Percentiles rank a stretch among this genome's conserved stretches.
Evolutionary conservation across 164 flowering plant species (phyloP).

Genomic region (Aristolochia fimbriata): DNA sequence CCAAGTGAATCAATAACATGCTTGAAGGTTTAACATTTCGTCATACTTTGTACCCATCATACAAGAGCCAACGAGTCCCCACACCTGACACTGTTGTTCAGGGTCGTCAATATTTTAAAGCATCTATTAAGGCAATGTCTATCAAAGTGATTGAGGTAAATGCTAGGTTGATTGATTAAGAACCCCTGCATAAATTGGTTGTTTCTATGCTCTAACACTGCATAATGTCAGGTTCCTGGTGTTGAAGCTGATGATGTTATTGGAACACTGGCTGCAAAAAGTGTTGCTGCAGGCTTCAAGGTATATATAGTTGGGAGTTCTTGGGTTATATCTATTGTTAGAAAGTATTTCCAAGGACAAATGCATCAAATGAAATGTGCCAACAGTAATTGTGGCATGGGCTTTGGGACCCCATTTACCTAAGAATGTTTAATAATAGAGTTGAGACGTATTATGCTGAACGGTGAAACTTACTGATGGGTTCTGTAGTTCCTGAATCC

Average conservation of each 20-base stretch:
- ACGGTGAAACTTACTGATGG: no score
- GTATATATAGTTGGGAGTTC: slow-evolving; percentile 20
- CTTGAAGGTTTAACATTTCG: slow-evolving; percentile 77
- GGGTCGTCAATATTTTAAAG: slow-evolving; percentile 89
- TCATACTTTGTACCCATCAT: slow-evolving; percentile 75
- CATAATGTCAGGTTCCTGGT: slow-evolving; percentile 70
- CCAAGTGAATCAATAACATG: slow-evolving; percentile 2
- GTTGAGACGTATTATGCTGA: no score
- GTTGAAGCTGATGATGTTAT: slow-evolving; percentile 99
- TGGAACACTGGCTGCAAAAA: slow-evolving; percentile 79
- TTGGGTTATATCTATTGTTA: no score
- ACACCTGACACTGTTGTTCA: slow-evolving; percentile 96
- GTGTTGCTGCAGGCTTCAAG: slow-evolving; percentile 81
- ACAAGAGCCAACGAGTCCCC: slow-evolving; percentile 84
- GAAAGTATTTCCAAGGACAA: no score
- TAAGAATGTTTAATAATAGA: no score
- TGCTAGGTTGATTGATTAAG: not conserved
- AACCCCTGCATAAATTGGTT: not conserved
- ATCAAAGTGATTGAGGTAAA: slow-evolving; percentile 88
- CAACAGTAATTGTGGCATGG: no score
- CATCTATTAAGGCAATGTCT: slow-evolving; percentile 88
- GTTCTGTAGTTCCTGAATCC: no score
- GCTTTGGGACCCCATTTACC: no score
- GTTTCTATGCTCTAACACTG: slow-evolving; percentile 3
- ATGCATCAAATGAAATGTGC: no score